Percentiles rank a stretch among this genome's conserved stretches.
phyloP scores from a whole-genome alignment of 129 eudicot species.

The Glebionis coronaria region DNA sequence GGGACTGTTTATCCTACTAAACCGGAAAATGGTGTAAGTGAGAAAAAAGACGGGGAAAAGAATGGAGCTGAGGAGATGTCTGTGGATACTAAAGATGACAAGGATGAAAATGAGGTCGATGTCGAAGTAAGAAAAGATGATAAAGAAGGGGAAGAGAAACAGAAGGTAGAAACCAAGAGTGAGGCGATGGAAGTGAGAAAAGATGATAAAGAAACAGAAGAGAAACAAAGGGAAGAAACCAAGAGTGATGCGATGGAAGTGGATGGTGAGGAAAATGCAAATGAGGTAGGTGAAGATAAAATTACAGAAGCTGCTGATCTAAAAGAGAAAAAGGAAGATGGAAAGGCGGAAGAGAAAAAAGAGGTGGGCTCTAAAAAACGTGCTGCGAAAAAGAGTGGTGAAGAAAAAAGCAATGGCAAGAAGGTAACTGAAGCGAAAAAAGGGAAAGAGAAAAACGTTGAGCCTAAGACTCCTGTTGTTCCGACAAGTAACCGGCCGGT shows the following conservation, averaged over 20 bases:
- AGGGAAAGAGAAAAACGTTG: constrained; percentile 36
- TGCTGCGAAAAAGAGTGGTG: constrained; percentile 42
- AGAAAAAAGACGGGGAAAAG: constrained; percentile 43
- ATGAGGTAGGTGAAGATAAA: constrained; percentile 20
- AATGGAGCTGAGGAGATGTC: constrained; percentile 39
- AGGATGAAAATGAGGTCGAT: constrained; percentile 31
- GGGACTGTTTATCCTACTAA: constrained; percentile 34
- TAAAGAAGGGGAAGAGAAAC: constrained; percentile 20
- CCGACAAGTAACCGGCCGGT: constrained; percentile 68
- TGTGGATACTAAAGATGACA: constrained; percentile 36
- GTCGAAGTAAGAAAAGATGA: constrained; percentile 37
- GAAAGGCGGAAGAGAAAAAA: constrained; percentile 22
- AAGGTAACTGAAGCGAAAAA: constrained; percentile 22
- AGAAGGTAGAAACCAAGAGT: constrained; percentile 16
- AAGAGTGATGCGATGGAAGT: constrained; percentile 29
- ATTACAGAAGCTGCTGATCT: constrained; percentile 7
- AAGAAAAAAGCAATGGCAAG: constrained; percentile 18
- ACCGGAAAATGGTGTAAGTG: constrained; percentile 30
- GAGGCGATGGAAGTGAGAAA: constrained; percentile 30
- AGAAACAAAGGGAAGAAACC: constrained; percentile 14
- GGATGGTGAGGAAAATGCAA: constrained; percentile 20
- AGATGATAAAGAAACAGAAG: constrained; percentile 29
- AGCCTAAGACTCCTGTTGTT: constrained; percentile 64
- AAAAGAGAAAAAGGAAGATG: constrained; percentile 22
- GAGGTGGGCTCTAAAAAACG: constrained; percentile 43